phyloP scores from a whole-genome alignment of 1,139 yeast species.

The Yamadazyma siamensis region DNA sequence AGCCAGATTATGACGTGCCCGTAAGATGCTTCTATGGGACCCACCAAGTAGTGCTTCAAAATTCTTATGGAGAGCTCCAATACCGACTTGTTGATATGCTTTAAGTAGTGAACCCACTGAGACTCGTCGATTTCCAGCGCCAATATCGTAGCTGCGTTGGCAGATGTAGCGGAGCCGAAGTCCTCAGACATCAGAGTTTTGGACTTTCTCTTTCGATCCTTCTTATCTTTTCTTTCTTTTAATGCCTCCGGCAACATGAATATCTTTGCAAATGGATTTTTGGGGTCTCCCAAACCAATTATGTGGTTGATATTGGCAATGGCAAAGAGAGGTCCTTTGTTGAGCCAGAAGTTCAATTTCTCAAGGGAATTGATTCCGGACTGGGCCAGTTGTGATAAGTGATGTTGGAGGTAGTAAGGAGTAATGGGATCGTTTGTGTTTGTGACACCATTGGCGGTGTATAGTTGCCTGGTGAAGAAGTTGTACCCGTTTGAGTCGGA shows the following conservation, averaged over 20 bases:
- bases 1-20: slow-evolving; percentile 73
- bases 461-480: slow-evolving; percentile 54
- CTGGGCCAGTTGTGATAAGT: slow-evolving; percentile 17
- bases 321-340: slow-evolving; percentile 72
- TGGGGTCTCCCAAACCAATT: slow-evolving; percentile 72
- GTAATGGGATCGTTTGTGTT: slow-evolving; percentile 27
- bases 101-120: slow-evolving; percentile 60
- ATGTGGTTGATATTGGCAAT: slow-evolving; percentile 70
- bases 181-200: slow-evolving; percentile 19
- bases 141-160: slow-evolving; percentile 29
- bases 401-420: slow-evolving; percentile 32
- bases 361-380: slow-evolving; percentile 41
- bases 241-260: slow-evolving; percentile 69
- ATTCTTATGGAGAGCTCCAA: slow-evolving; percentile 65
- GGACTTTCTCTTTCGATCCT: slow-evolving; percentile 59
- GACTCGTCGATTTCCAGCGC: slow-evolving; percentile 45
- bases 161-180: slow-evolving; percentile 13
- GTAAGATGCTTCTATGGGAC: slow-evolving; percentile 67
- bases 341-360: slow-evolving; percentile 69
- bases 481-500: slow-evolving; percentile 63
- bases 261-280: slow-evolving; percentile 70
- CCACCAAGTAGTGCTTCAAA: slow-evolving; percentile 59
- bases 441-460: slow-evolving; percentile 32
- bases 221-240: slow-evolving; percentile 67
- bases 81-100: slow-evolving; percentile 59